These are phyloP conservation scores for Chara braunii DNA, from an alignment of 139 green algal species.

Conservation along the genomic window DNA sequence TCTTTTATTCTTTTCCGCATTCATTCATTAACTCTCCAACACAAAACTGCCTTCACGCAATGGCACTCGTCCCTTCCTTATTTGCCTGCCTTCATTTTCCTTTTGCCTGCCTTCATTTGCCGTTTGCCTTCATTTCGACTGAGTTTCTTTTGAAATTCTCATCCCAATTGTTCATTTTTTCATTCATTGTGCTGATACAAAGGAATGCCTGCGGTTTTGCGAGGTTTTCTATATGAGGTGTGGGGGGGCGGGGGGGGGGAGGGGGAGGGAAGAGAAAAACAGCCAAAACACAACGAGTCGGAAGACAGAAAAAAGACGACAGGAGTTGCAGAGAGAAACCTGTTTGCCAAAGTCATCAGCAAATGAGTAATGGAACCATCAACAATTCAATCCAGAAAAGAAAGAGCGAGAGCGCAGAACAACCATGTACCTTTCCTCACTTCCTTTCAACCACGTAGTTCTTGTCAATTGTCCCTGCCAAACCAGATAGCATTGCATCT, in stretches of 20 bases:
- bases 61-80: too few relatives aligned
- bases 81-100: too few relatives aligned
- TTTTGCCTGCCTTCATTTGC: too few relatives aligned
- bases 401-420: neutral
- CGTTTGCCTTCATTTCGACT: too few relatives aligned
- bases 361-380: neutral
- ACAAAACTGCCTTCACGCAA: too few relatives aligned
- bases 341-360: too few relatives aligned
- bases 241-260: neutral
- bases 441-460: neutral
- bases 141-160: slow-evolving; percentile 6
- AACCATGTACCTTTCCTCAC: neutral
- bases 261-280: too few relatives aligned
- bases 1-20: neutral
- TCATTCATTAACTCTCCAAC: slow-evolving; percentile 1
- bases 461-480: too few relatives aligned
- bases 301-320: neutral
- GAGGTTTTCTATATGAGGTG: neutral
- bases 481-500: too few relatives aligned
- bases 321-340: neutral
- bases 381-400: neutral
- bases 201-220: too few relatives aligned
- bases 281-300: neutral
- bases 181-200: neutral
- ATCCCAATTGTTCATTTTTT: neutral